Evolutionary conservation across 2,329 filamentous ascomycete species (phyloP).

Genomic region (Pseudogymnoascus sp.): DNA sequence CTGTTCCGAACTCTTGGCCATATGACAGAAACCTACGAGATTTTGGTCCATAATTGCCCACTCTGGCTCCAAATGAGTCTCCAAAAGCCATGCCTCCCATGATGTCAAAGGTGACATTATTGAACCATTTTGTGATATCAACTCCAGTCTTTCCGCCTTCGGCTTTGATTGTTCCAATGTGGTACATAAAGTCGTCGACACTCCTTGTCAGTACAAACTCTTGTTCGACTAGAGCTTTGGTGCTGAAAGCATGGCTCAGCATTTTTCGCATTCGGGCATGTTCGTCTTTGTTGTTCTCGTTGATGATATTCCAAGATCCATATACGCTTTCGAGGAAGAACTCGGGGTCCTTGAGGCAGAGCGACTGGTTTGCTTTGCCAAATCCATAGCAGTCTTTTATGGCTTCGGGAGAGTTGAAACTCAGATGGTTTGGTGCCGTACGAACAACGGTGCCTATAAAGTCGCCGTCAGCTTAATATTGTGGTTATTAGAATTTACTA

Average conservation of each 20-base stretch:
- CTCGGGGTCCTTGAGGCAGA: constrained; percentile 20
- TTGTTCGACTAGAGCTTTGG: constrained; percentile 21
- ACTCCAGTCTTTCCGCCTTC: constrained; percentile 10
- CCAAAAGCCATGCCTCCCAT: constrained; percentile 33
- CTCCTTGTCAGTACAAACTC: constrained; percentile 20
- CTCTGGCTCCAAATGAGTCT: constrained; percentile 24
- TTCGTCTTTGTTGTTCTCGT: constrained; percentile 17
- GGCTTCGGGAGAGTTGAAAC: constrained; percentile 44
- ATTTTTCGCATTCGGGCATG: constrained; percentile 22
- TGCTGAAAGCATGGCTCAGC: constrained; percentile 23
- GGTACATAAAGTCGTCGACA: constrained; percentile 16
- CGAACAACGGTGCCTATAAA: constrained; percentile 24
- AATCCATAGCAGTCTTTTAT: constrained; percentile 57
- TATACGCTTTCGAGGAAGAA: constrained; percentile 23
- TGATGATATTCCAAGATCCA: constrained; percentile 23
- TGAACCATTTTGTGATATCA: constrained; percentile 15
- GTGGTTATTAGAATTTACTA: background rate
- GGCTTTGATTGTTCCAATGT: constrained; percentile 9
- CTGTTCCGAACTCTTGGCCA: background rate
- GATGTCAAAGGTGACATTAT: constrained; percentile 36
- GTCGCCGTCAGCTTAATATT: background rate
- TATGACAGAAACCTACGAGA: background rate
- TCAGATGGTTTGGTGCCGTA: constrained; percentile 25
- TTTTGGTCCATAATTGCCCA: constrained; percentile 3
- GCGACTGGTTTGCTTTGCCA: constrained; percentile 33